A percentile compares a stretch with the other conserved stretches of the same genome.
Conservation (phyloP, 768 basidiomycete species). For the Mycena belliarum region DNA sequence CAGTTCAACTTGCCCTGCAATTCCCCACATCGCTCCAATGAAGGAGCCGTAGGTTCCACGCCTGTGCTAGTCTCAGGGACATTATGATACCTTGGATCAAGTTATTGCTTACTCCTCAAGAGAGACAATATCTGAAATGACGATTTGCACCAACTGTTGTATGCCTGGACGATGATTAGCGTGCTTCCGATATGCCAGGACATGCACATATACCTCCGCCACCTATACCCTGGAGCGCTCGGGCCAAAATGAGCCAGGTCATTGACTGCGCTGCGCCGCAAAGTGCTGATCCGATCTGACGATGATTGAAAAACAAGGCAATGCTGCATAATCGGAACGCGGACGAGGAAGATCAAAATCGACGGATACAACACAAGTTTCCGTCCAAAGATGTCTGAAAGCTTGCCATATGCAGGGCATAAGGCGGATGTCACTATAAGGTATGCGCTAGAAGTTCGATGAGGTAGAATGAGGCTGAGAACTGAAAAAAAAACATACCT, state of each 20-base stretch:
- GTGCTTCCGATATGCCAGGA: background rate
- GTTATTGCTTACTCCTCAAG: conserved; percentile 60
- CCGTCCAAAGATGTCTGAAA: conserved; percentile 59
- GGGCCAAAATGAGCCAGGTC: conserved; percentile 73
- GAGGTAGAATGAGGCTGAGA: background rate
- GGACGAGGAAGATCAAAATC: conserved; percentile 69
- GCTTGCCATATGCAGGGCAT: conserved; percentile 76
- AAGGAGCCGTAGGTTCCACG: conserved; percentile 79
- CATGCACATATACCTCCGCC: conserved; percentile 71
- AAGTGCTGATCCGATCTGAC: conserved; percentile 72
- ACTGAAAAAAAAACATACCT: conserved; percentile 48
- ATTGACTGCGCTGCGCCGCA: conserved; percentile 81
- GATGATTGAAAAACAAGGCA: background rate
- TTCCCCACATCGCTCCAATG: conserved; percentile 78
- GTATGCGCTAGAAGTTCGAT: conserved; percentile 56
- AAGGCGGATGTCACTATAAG: conserved; percentile 67
- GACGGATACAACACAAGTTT: conserved; percentile 70
- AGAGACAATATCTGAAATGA: conserved; percentile 80
- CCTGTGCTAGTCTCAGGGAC: conserved; percentile 30
- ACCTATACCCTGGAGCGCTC: conserved; percentile 62
- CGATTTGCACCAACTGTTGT: conserved; percentile 55
- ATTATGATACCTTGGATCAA: background rate
- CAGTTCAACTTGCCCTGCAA: conserved; percentile 38
- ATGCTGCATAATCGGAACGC: conserved; percentile 17
- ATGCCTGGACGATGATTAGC: conserved; percentile 4